Base-by-base conservation (phyloP, 2,329 filamentous ascomycete species). In the Peltaster fructicola region DNA sequence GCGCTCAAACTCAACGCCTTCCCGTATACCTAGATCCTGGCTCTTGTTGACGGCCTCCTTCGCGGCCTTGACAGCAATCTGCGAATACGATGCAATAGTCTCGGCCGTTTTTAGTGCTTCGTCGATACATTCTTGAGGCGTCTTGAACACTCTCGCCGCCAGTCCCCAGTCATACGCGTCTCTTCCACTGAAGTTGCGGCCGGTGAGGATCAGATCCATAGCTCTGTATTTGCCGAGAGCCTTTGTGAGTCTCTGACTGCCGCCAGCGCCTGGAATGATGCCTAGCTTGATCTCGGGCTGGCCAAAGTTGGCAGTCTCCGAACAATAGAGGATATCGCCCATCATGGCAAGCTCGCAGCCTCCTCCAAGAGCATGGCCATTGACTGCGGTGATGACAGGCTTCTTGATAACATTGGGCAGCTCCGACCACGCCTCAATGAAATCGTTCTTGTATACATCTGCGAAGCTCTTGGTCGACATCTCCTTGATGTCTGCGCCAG, bases 21-120 rank as follows among this genome's bases (percentile, higher is more conserved):
- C 88, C 39, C 77, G 61, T 31, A 98, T 57, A 3, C 74, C 63
- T 39, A 92, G 55, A 42, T 98, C 88, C 61, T 95, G 84, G 52
- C 82, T 92, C 72, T 93, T 95, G 52, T 95, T 92, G 28, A 98
- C 85, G n/a, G 88, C 85, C 62, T 98, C 88, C 64, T 98, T 98
- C 29, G 69, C 75, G 7, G 78, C 88, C 56, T 81, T 72, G 30
- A 91, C 70, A 2, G 85, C 78, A n/a, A 98, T 74, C 46, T 65
- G 70, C 25, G 78, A 84, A 53, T 88, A 81, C 1, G 76, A 59
- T 0, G 88, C 84, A 56, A 98, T 93, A 25, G 70, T 84, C 61
- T 78, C 80, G 3, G 88, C 88, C 10, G 81, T 85, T 47, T 73
- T 69, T 32, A 92, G 51, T 3, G 82, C 73, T 27, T 70, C 79